phyloP scores from a whole-genome alignment of 2,329 filamentous ascomycete genomes.

The Alternaria conjuncta region DNA sequence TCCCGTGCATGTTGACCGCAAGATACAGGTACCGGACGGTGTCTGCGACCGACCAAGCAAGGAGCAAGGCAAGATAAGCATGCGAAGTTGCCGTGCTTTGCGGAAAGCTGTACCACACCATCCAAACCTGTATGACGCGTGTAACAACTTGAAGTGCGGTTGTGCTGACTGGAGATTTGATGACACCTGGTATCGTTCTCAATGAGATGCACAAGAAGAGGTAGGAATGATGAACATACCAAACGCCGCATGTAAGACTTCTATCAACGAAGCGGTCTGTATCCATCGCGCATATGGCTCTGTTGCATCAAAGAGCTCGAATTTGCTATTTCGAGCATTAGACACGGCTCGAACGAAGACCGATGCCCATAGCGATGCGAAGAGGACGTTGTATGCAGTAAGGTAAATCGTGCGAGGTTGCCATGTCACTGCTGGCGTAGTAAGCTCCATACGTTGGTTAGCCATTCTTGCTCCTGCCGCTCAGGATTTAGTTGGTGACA shows the following conservation, averaged over 20 bases:
- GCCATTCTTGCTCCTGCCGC: not conserved
- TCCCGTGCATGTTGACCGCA: constrained; percentile 26
- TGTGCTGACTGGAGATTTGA: constrained; percentile 32
- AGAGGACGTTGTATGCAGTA: constrained; percentile 30
- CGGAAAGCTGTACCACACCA: constrained; percentile 34
- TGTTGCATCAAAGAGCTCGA: constrained; percentile 18
- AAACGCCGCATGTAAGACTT: constrained; percentile 27
- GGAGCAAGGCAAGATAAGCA: constrained; percentile 26
- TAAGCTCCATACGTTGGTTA: not conserved
- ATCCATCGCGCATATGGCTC: constrained; percentile 24
- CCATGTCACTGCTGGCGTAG: not conserved
- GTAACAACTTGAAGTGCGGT: constrained; percentile 32
- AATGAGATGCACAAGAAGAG: not conserved
- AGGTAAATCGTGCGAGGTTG: constrained; percentile 22
- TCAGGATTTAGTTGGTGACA: not conserved
- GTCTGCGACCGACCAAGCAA: constrained; percentile 34
- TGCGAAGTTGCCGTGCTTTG: constrained; percentile 18
- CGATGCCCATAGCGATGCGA: constrained; percentile 25
- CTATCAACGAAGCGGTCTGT: constrained; percentile 29
- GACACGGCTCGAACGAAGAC: constrained; percentile 11
- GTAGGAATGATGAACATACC: constrained; percentile 11
- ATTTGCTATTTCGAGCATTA: not conserved
- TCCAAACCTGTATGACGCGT: constrained; percentile 37
- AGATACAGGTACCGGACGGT: constrained; percentile 30
- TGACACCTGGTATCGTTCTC: constrained; percentile 17